Evolutionary conservation across 257 asterid species (phyloP).

Genomic region (Echium plantagineum): DNA sequence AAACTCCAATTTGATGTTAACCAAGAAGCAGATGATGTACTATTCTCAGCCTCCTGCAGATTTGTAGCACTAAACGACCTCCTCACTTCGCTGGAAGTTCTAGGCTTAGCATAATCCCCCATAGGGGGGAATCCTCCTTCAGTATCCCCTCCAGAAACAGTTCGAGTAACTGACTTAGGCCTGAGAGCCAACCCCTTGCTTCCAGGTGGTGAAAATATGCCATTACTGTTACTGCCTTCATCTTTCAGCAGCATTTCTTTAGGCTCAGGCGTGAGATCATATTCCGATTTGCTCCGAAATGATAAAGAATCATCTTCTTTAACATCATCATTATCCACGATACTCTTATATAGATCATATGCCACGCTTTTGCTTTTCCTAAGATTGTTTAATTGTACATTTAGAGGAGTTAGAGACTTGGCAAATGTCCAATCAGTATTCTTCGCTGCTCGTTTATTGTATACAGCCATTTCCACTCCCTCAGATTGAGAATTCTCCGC

Average conservation of each 20-base stretch:
- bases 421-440: constrained; percentile 16
- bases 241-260: constrained; percentile 64
- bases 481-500: constrained; percentile 28
- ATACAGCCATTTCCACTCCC: constrained; percentile 56
- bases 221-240: constrained; percentile 31
- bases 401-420: constrained; percentile 19
- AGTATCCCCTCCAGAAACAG: constrained; percentile 24
- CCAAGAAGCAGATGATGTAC: constrained; percentile 28
- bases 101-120: constrained; percentile 37
- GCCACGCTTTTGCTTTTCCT: constrained; percentile 62
- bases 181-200: constrained; percentile 56
- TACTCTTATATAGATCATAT: constrained; percentile 34
- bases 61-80: constrained; percentile 66
- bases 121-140: constrained; percentile 16
- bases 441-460: constrained; percentile 39
- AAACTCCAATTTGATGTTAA: neutral
- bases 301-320: constrained; percentile 23
- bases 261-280: constrained; percentile 31
- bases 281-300: constrained; percentile 47
- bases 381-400: constrained; percentile 14
- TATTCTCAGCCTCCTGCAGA: constrained; percentile 56
- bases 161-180: constrained; percentile 36
- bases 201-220: constrained; percentile 8
- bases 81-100: constrained; percentile 32
- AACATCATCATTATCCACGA: constrained; percentile 24